These are phyloP conservation scores for Cyberlindnera sargentensis DNA, from an alignment of 805 yeast genomes.

Conservation along the genomic window DNA sequence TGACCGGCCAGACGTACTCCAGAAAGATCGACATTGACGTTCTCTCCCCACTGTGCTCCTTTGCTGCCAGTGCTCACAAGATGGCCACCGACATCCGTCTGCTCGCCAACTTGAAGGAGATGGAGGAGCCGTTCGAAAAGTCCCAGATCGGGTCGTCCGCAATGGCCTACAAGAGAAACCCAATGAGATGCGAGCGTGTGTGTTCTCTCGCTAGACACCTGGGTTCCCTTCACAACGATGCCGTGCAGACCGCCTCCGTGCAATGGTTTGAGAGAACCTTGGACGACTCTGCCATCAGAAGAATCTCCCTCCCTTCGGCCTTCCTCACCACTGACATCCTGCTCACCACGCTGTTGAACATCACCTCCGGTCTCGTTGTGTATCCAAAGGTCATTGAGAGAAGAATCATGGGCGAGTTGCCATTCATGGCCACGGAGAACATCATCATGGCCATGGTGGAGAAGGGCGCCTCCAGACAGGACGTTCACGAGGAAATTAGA, in stretches of 20 bases:
- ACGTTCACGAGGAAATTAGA: conserved; percentile 95
- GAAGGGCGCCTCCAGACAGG: conserved; percentile 96
- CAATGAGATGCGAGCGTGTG: conserved; percentile 98
- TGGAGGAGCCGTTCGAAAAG: conserved; percentile 98
- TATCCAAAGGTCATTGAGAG: conserved; percentile 98
- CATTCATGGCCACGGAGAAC: conserved; percentile 99
- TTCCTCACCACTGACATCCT: conserved; percentile 94
- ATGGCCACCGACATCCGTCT: conserved; percentile 96
- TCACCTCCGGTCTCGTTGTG: conserved; percentile 92
- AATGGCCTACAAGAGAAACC: conserved; percentile 99
- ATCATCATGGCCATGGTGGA: conserved; percentile 99
- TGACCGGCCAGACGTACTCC: conserved; percentile 98
- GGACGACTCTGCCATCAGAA: conserved; percentile 96
- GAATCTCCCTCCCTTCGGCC: conserved; percentile 94
- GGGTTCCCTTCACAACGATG: conserved; percentile 86
- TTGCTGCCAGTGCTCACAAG: conserved; percentile 95
- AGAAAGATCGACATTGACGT: conserved; percentile 97
- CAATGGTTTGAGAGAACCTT: conserved; percentile 99
- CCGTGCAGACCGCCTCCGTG: conserved; percentile 93
- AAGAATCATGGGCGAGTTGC: conserved; percentile 89
- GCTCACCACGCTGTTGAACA: conserved; percentile 81
- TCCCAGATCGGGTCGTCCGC: conserved; percentile 98
- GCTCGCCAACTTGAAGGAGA: conserved; percentile 92
- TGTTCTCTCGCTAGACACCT: conserved; percentile 97
- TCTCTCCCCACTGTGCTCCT: conserved; percentile 83